Conservation (phyloP, 192 early-diverging fungal genomes). For the Umbelopsis ramanniana region DNA sequence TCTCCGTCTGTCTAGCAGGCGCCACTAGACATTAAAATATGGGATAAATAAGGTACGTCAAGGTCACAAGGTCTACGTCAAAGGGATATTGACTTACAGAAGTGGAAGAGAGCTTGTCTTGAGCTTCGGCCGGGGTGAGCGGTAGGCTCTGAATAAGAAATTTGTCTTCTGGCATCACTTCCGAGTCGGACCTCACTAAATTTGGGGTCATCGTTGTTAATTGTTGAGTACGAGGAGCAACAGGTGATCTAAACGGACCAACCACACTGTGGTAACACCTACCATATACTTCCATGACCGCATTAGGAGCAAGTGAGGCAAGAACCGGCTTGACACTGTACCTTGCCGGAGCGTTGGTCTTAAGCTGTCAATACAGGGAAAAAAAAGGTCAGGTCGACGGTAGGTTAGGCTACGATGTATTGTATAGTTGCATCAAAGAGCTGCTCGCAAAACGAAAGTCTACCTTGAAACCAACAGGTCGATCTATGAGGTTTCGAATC, state of each 20-base stretch:
- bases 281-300: constrained; percentile 51
- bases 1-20: constrained; percentile 43
- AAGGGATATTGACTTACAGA: constrained; percentile 23
- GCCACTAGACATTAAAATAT: constrained; percentile 35
- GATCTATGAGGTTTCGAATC: constrained; percentile 36
- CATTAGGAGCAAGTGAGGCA: constrained; percentile 42
- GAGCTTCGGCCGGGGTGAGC: constrained; percentile 37
- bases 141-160: constrained; percentile 49
- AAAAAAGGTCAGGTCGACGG: too few species aligned
- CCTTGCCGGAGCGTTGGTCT: constrained; percentile 48
- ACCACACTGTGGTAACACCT: constrained; percentile 16
- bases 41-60: background rate
- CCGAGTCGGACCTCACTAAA: constrained; percentile 48
- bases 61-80: background rate
- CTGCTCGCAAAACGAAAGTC: background rate
- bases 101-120: constrained; percentile 32
- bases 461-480: constrained; percentile 47
- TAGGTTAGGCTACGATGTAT: background rate
- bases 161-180: constrained; percentile 46
- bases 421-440: background rate
- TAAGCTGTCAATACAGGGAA: constrained; percentile 30
- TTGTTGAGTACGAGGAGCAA: constrained; percentile 14
- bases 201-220: constrained; percentile 6
- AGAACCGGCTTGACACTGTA: constrained; percentile 52
- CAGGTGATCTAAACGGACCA: background rate